Evolutionary conservation across 1,284 basidiomycete species (phyloP), one percentile per base, ranked within the genome.

Genomic region (Fomitiporia mediterranea): DNA sequence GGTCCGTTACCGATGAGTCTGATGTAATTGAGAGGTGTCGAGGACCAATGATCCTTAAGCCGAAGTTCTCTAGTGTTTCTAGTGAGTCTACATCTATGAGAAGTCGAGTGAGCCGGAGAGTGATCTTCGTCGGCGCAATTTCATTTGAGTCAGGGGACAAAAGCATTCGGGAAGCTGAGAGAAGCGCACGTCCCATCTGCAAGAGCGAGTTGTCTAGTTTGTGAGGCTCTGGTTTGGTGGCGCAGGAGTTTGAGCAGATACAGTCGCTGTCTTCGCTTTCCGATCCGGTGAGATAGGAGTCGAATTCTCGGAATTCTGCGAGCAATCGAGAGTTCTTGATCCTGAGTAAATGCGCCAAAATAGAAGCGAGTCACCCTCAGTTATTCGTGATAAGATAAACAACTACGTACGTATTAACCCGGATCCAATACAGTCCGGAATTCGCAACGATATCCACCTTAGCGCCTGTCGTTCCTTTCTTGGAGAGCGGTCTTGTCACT

Each of bases 381-480:
- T n/a, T n/a, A n/a, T n/a, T n/a, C n/a, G 17, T 23, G 19, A 40
- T 30, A 28, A 53, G 34, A 7, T 53, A 13, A 44, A 43, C n/a
- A 23, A 50, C 44, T 38, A 81, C 86, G 67, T 63, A 91, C 91
- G 91, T 93, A 71, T 92, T 93, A 23, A 94, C 79, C 62, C 90
- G 77, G 34, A 90, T 84, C 91, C 90, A 94, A 7, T 75, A 72
- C 28, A 75, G 73, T 0, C 89, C 90, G 52, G 82, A 79, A 39
- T 89, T 79, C 2, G 86, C 84, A 23, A 93, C 82, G 4, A 93
- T 77, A 65, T 94, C 91, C 0, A 93, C 83, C 63, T 89, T 91
- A n/a, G 81, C 76, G 1, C 75, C 74, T 13, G n/a, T 4, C 4
- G 72, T 66, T n/a, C 71, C 61, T 61, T 71, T 75, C 53, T 50